These are phyloP conservation scores for Suhomyces bribrorum DNA, from an alignment of 1,139 yeast genomes.

Conservation along the genomic window DNA sequence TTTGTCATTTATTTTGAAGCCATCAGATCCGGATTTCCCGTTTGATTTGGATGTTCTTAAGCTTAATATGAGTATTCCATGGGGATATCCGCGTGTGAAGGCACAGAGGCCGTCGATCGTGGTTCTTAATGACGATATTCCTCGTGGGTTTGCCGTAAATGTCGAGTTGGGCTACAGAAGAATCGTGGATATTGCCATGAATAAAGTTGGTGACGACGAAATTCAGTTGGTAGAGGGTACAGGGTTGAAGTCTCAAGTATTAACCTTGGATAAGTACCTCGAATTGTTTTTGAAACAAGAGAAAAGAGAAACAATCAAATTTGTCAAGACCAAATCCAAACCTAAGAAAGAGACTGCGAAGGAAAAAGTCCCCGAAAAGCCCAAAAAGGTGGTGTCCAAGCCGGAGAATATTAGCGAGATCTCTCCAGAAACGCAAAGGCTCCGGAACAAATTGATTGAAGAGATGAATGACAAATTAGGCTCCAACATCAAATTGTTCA, in stretches of 20 bases:
- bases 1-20: slow-evolving; percentile 41
- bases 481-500: slow-evolving; percentile 27
- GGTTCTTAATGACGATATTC: slow-evolving; percentile 69
- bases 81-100: slow-evolving; percentile 49
- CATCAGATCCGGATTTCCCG: slow-evolving; percentile 77
- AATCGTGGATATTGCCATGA: slow-evolving; percentile 44
- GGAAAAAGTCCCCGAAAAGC: background rate
- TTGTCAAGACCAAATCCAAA: slow-evolving; percentile 27
- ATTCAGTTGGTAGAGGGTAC: slow-evolving; percentile 46
- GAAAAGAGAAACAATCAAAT: slow-evolving; percentile 54
- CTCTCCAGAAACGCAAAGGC: slow-evolving; percentile 13
- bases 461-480: slow-evolving; percentile 28
- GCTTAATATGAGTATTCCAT: slow-evolving; percentile 56
- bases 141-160: slow-evolving; percentile 67
- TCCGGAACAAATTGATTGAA: slow-evolving; percentile 22
- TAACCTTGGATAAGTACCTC: slow-evolving; percentile 57
- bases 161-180: slow-evolving; percentile 63
- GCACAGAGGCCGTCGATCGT: slow-evolving; percentile 42
- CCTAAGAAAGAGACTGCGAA: background rate
- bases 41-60: slow-evolving; percentile 56
- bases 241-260: slow-evolving; percentile 54
- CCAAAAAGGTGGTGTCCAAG: slow-evolving; percentile 1
- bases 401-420: slow-evolving; percentile 3
- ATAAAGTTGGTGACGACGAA: slow-evolving; percentile 21
- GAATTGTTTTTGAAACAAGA: slow-evolving; percentile 60